Conservation (phyloP, 208 protist species). For the Zelonia costaricensis region DNA sequence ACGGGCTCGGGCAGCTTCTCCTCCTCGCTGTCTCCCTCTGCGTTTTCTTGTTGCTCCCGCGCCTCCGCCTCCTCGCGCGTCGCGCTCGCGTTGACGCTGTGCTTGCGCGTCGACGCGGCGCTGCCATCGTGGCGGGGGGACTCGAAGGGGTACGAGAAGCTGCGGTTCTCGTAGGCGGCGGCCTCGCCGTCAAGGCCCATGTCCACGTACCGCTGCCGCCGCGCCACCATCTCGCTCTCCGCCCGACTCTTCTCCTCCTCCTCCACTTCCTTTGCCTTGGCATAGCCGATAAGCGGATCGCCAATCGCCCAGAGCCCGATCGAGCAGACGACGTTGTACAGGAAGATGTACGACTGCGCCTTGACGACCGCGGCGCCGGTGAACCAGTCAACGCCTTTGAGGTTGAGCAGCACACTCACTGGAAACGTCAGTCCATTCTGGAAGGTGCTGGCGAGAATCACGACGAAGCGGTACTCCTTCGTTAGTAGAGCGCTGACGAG, state of each 20-base stretch:
- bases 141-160: slow-evolving; percentile 29
- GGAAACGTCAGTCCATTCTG: slow-evolving; percentile 74
- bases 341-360: slow-evolving; percentile 63
- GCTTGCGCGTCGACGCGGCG: no score
- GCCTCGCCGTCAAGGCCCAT: slow-evolving; percentile 3
- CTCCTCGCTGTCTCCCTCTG: background rate
- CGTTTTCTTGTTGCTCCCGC: slow-evolving; percentile 3
- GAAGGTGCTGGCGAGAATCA: slow-evolving; percentile 65
- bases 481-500: slow-evolving; percentile 33
- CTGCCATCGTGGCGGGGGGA: background rate
- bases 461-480: slow-evolving; percentile 48
- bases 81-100: no score
- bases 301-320: slow-evolving; percentile 59
- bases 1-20: background rate
- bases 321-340: slow-evolving; percentile 72
- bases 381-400: slow-evolving; percentile 73
- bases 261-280: slow-evolving; percentile 26
- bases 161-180: slow-evolving; percentile 15
- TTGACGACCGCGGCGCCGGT: slow-evolving; percentile 22
- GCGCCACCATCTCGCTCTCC: background rate
- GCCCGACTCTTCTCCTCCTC: slow-evolving; percentile 3
- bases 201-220: slow-evolving; percentile 4
- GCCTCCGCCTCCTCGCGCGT: background rate
- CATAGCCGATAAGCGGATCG: slow-evolving; percentile 38
- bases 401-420: slow-evolving; percentile 48